Evolutionary conservation across 305 asterid species (phyloP), one percentile per base, ranked within the genome.

Genomic region (Rubia balearica): DNA sequence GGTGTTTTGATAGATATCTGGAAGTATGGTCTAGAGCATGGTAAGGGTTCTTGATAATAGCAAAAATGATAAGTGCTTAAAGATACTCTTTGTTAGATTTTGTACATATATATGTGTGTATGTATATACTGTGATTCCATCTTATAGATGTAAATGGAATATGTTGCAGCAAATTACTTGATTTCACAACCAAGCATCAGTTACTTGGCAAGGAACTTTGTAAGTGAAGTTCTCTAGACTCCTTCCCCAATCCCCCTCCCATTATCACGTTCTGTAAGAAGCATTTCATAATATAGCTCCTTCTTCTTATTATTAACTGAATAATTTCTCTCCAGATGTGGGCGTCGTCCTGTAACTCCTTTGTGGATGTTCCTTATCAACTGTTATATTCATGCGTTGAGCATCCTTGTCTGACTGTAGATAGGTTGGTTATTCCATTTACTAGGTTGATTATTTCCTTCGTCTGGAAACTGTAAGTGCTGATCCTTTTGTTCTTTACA

Each of bases 131-230:
- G 75, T 70, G 78, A 80, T 76, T 69, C 79, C 74, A 60, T 82
- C 94, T 92, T 78, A 90, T 85, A 74, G 86, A 86, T 85, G 79
- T 80, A 85, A 79, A 84, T 91, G 87, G 77, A 81, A 83, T 85
- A 67, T 83, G 71, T 87, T 90, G 92, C 98, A 92, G 97, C 81
- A 73, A 85, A 81, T 83, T 91, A 85, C 67, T 83, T 68, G 79
- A 81, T 89, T 75, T 76, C 80, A 46, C 88, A 78, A 65, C 84
- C 72, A 49, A 87, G 90, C 67, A 79, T 83, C 77, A 80, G 85
- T 82, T 90, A 83, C 79, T 80, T 92, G 69, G 93, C 97, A 48
- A 85, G 87, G 81, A 90, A 90, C 87, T 89, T 92, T 76, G 98
- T 92, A 82, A 86, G 98, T 87, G 74, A 27, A 22, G 36, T 60